Conservation (phyloP, 2,329 filamentous ascomycete genomes). For the Xylariaceae sp. region DNA sequence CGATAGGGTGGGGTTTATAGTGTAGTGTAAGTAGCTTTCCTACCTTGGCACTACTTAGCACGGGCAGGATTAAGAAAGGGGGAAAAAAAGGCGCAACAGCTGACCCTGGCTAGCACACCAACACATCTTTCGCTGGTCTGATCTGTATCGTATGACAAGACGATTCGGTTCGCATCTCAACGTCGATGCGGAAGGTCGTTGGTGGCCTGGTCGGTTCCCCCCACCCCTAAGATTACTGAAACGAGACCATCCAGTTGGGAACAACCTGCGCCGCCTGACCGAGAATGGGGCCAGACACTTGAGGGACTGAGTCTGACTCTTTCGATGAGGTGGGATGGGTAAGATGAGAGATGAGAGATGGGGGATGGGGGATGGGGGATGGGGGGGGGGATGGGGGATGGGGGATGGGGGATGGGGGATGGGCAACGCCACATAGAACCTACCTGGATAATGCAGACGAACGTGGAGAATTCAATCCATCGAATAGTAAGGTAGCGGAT, state of each 20-base stretch:
- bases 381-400: not conserved
- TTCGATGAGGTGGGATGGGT: not conserved
- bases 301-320: not conserved
- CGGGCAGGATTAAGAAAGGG: too few species aligned
- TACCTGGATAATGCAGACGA: not conserved
- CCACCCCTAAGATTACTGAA: not conserved
- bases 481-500: not conserved
- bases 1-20: too few species aligned
- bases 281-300: not conserved
- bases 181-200: not conserved
- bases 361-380: not conserved
- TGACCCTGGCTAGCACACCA: not conserved
- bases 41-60: too few species aligned
- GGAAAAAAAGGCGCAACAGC: not conserved
- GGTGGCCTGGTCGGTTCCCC: not conserved
- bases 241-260: conserved; percentile 6
- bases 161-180: not conserved
- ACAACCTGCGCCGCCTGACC: not conserved
- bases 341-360: not conserved
- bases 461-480: not conserved
- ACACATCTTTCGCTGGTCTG: not conserved
- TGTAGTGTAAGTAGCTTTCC: too few species aligned
- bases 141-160: too few species aligned
- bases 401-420: not conserved
- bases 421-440: not conserved